Evolutionary conservation across 176 grass and related monocot genomes (phyloP).

Genomic region (Carex kokanica): DNA sequence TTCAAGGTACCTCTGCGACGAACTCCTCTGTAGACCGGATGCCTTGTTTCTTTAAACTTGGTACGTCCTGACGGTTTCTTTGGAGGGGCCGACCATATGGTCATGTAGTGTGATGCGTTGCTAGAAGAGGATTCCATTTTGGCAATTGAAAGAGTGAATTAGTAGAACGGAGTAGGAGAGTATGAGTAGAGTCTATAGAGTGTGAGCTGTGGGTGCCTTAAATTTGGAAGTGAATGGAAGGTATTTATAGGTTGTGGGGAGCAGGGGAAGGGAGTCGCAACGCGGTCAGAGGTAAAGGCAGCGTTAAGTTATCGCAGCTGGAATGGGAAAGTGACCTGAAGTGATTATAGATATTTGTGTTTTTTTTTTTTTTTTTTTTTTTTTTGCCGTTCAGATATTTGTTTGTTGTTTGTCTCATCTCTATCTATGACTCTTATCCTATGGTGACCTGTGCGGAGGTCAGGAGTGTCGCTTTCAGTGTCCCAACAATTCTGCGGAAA

Average conservation of each 20-base stretch:
- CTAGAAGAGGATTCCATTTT: constrained; percentile 18
- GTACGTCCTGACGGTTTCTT: constrained; percentile 67
- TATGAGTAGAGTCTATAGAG: background rate
- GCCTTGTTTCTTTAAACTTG: constrained; percentile 82
- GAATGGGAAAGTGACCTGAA: background rate
- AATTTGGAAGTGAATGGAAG: background rate
- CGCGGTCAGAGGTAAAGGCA: background rate
- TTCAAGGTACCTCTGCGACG: constrained; percentile 37
- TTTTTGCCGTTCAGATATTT: no score
- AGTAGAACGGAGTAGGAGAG: background rate
- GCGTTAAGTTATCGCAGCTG: background rate
- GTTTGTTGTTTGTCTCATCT: no score
- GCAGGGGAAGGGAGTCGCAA: background rate
- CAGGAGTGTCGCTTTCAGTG: no score
- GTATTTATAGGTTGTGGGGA: constrained; percentile 14
- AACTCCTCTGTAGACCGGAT: constrained; percentile 78
- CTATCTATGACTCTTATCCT: no score
- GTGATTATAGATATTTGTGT: background rate
- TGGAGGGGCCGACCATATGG: constrained; percentile 22
- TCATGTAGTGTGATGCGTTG: background rate
- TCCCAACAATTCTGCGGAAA: no score
- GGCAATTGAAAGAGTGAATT: background rate
- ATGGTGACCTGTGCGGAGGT: no score
- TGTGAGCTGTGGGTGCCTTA: background rate
- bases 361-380: no score